These are phyloP conservation scores for Suillus decipiens DNA, from an alignment of 768 basidiomycete genomes.

Conservation along the genomic window DNA sequence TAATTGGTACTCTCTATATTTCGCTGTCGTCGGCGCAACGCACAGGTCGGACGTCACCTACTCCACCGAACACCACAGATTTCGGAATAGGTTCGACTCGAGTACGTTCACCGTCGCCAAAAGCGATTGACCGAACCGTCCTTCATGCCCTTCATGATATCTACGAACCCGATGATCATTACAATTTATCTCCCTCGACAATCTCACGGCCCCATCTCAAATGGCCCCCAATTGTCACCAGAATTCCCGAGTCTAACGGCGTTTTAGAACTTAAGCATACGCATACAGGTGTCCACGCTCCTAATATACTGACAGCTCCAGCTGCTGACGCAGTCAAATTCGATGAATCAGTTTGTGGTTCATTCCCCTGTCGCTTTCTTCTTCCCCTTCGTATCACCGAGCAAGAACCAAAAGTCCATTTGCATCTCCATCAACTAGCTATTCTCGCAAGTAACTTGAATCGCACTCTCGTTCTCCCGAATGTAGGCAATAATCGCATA, in stretches of 20 bases:
- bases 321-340: conserved; percentile 13
- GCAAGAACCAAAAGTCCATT: conserved; percentile 59
- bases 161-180: not conserved
- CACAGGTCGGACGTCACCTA: conserved; percentile 1
- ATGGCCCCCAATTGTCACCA: conserved; percentile 39
- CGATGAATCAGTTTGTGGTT: conserved; percentile 26
- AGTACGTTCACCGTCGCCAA: not conserved
- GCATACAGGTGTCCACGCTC: conserved; percentile 5
- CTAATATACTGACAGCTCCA: not conserved
- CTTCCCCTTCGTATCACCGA: conserved; percentile 52
- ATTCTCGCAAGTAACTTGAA: conserved; percentile 50
- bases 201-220: conserved; percentile 1
- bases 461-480: conserved; percentile 61
- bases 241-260: conserved; percentile 29
- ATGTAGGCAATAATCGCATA: conserved; percentile 57
- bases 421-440: conserved; percentile 55
- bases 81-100: not conserved
- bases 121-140: not conserved
- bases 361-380: conserved; percentile 44
- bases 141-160: conserved; percentile 1
- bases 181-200: not conserved
- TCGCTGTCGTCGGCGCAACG: conserved; percentile 17
- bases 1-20: conserved; percentile 27
- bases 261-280: not conserved
- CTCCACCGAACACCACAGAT: not conserved